Evolutionary conservation across 2,329 filamentous ascomycete species (phyloP), one percentile per base, ranked within the genome.

Genomic region (Aspergillus piperis): DNA sequence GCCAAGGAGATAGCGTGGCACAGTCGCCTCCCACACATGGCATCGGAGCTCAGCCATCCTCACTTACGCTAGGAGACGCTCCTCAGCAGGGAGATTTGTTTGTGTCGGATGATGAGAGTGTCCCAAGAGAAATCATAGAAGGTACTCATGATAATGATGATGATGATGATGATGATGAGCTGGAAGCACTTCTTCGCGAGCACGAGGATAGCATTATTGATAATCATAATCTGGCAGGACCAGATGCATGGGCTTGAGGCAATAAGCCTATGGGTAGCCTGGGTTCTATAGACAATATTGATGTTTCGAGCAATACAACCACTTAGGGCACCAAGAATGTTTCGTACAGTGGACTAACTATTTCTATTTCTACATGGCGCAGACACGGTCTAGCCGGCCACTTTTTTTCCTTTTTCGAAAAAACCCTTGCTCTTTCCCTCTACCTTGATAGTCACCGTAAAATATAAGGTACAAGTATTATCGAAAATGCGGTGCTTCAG

Each of bases 141-240:
- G 10, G 53, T 15, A n/a, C 41, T 1, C 42, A 61, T 23, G 58
- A 69, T 19, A 47, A 62, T 19, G 58, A 69, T 25, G 47, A 62
- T 23, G 48, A 57, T 19, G 19, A 19, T 19, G 19, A 84, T 7
- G 70, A 75, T 11, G 78, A 82, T 66, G 78, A 80, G 61, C 70
- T 87, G 19, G 84, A 86, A 65, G 81, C 81, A 30, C 72, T 87
- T 27, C 75, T 87, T 55, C 81, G 80, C 30, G 83, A 84, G 62
- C 78, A 80, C 42, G 73, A 73, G 50, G 62, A 66, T 42, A 56
- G 21, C 23, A 57, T 44, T 36, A 48, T 17, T 47, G 41, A 27
- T 17, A 32, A 30, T 4, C 19, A 50, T n/a, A 17, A 6, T n/a
- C n/a, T 19, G 25, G n/a, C 6, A 50, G 25, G 25, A 50, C n/a